Base-by-base conservation (phyloP, 805 yeast genomes). In the Naumovozyma dairenensis region DNA sequence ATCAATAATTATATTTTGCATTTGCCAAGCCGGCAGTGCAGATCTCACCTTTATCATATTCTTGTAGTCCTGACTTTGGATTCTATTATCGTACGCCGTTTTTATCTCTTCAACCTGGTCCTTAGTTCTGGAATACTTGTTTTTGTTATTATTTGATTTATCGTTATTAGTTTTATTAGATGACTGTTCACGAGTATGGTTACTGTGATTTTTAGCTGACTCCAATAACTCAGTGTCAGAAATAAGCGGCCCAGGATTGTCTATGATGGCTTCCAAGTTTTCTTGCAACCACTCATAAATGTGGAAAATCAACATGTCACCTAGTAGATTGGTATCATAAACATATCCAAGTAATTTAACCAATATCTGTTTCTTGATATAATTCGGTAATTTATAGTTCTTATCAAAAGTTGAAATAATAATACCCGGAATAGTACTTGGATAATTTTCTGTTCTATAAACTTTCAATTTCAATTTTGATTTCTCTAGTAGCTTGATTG, bases 21-120 rank as follows among this genome's bases (percentile, higher is more conserved):
- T 80, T 10, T 62, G 54, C 94, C 94, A 89, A 0, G 97, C 97
- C 0, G 98, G 97, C 21, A 89, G 60, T 6, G 57, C 55, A 7
- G 67, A 43, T 45, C 97, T 69, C 8, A 60, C 53, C 2, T 46
- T 36, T 4, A 73, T 28, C 71, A 68, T 68, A 2, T 44, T 32
- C 25, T 60, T 47, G 42, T 71, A 65, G 29, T 59, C 63, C 0
- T 41, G 20, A 0, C 63, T 46, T 5, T 45, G 39, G n/a, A 49
- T 36, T 36, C 68, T 62, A 15, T 37, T 34, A 0, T 39, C 35
- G 42, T 71, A 67, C 13, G 62, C 61, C 1, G 46, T 33, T 36
- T 56, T 48, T 16, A 76, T 48, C 7, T 32, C 32, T 1, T 50
- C 40, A 1, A 65, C 31, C 29, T 70, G 67, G 7, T 53, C 49